Conservation (phyloP, 2,329 filamentous ascomycete species). For the Penicillium sp. region DNA sequence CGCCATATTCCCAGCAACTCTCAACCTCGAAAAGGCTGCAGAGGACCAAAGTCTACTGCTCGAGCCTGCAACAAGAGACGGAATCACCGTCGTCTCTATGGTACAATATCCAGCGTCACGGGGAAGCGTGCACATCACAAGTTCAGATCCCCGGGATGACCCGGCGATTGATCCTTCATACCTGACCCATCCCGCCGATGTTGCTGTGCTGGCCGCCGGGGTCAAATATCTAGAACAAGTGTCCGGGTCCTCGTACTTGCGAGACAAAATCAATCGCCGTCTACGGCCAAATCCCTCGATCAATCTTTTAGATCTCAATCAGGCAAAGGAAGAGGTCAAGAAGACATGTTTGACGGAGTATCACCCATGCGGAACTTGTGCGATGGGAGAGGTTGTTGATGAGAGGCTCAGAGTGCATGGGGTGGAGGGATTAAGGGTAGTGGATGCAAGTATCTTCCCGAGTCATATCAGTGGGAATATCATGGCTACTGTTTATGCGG, state of each 20-base stretch:
- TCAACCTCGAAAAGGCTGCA: neutral
- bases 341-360: slow-evolving; percentile 9
- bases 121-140: slow-evolving; percentile 18
- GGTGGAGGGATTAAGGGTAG: slow-evolving; percentile 24
- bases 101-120: slow-evolving; percentile 22
- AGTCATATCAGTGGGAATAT: slow-evolving; percentile 30
- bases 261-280: neutral
- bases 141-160: slow-evolving; percentile 6
- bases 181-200: slow-evolving; percentile 15
- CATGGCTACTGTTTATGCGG: slow-evolving; percentile 33
- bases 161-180: slow-evolving; percentile 14
- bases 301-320: neutral
- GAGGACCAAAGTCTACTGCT: neutral
- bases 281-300: neutral
- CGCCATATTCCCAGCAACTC: neutral
- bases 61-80: neutral
- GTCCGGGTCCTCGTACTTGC: neutral
- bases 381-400: slow-evolving; percentile 35
- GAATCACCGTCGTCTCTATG: slow-evolving; percentile 13
- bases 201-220: slow-evolving; percentile 15
- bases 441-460: slow-evolving; percentile 32
- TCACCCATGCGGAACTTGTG: slow-evolving; percentile 27
- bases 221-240: slow-evolving; percentile 11
- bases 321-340: neutral
- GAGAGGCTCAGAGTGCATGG: slow-evolving; percentile 28